Conservation (phyloP, 148 eudicot species). For the Fagopyrum esculentum region DNA sequence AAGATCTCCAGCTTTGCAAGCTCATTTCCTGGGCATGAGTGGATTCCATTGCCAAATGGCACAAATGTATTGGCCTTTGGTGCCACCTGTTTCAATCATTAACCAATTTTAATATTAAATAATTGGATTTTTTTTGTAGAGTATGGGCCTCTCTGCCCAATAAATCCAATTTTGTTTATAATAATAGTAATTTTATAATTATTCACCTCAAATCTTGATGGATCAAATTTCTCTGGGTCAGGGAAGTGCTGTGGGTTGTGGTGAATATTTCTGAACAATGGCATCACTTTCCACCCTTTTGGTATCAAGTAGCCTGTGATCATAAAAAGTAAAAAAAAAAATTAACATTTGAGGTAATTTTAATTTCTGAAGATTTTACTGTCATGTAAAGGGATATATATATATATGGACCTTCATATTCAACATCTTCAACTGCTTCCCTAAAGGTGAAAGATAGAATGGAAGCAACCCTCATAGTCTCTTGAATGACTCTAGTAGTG, state of each 20-base stretch:
- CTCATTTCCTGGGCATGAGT: constrained; percentile 75
- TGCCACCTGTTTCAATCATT: constrained; percentile 31
- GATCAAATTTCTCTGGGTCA: constrained; percentile 57
- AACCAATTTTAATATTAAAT: not conserved
- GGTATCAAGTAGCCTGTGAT: constrained; percentile 51
- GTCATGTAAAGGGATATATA: not conserved
- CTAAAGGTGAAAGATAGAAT: constrained; percentile 88
- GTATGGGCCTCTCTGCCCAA: constrained; percentile 8
- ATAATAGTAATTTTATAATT: not conserved
- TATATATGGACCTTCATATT: constrained; percentile 56
- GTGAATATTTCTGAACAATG: constrained; percentile 62
- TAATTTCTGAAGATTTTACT: not conserved
- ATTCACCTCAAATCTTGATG: constrained; percentile 70
- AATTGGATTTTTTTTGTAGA: not conserved
- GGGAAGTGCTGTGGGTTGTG: constrained; percentile 41
- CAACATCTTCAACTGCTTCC: constrained; percentile 98
- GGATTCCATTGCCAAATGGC: constrained; percentile 71
- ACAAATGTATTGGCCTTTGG: constrained; percentile 60
- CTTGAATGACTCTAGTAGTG: constrained; percentile 80
- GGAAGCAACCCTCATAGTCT: constrained; percentile 87
- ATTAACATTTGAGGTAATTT: not conserved
- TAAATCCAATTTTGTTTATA: not conserved
- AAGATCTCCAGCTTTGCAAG: constrained; percentile 66
- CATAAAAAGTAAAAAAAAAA: not conserved
- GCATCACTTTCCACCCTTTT: constrained; percentile 72